Conservation (phyloP, 495 filamentous ascomycete genomes). For the Pyrenopolyporus hunteri region DNA sequence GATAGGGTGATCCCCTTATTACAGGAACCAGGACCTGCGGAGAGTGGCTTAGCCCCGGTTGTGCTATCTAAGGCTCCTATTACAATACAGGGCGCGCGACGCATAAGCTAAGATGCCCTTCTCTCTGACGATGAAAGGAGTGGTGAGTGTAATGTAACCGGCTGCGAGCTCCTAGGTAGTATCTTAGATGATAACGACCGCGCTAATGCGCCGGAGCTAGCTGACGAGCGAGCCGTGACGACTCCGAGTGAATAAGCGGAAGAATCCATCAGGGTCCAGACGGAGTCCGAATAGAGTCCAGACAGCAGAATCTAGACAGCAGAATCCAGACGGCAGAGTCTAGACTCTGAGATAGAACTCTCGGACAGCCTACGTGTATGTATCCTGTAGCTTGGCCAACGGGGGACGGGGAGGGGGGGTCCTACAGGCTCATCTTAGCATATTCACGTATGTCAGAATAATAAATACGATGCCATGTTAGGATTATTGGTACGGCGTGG, state of each 20-base stretch:
- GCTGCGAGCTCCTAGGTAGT: not conserved
- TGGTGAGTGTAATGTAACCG: too few relatives aligned
- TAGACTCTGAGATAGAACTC: not conserved
- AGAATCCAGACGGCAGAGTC: constrained; percentile 12
- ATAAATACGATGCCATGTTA: too few relatives aligned
- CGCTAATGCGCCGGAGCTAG: not conserved
- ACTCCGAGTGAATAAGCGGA: constrained; percentile 4
- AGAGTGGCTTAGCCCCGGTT: not conserved
- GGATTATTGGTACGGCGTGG: too few relatives aligned
- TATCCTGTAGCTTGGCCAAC: too few relatives aligned
- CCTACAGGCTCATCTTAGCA: too few relatives aligned
- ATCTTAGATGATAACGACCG: not conserved
- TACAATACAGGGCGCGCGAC: too few relatives aligned
- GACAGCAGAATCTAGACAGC: constrained; percentile 1
- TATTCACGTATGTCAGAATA: too few relatives aligned
- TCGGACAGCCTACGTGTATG: too few relatives aligned
- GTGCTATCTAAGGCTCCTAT: not conserved
- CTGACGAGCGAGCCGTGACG: not conserved
- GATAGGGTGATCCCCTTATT: not conserved
- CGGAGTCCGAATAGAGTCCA: not conserved
- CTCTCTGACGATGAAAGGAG: too few relatives aligned
- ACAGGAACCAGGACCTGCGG: constrained; percentile 9
- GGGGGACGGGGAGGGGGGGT: too few relatives aligned
- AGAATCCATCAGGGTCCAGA: constrained; percentile 20
- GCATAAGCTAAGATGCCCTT: too few relatives aligned